Evolutionary conservation across 2,329 filamentous ascomycete species (phyloP), one percentile per base, ranked within the genome.

Genomic region (Emmonsia crescens): DNA sequence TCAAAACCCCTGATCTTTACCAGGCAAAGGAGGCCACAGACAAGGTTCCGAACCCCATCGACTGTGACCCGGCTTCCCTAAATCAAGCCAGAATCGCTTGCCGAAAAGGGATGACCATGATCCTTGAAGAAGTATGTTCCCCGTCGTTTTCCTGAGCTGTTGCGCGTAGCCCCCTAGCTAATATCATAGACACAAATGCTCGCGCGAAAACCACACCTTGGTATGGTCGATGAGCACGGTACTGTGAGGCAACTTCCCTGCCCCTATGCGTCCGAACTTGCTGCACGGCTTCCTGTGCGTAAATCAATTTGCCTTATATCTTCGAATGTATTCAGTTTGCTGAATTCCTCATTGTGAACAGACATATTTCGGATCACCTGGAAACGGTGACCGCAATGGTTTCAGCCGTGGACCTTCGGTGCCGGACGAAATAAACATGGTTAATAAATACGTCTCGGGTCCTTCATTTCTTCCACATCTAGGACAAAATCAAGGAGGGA

Each of bases 81-180:
- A 64, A 64, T n/a, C 33, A 52, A 57, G 63, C 61, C 21, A 51
- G 48, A 19, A 51, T 57, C 6, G 63, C 62, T 40, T 64, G 63
- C 27, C 49, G 63, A 33, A 64, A 60, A 46, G 61, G 61, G n/a
- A 64, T 64, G 63, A 64, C 63, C 10, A 51, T 60, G 12, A 62
- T 64, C n/a, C 61, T 64, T 55, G 59, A 64, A 49, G 63, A 63
- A 49, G 62, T 63, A 51, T 12, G n/a, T 14, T 16, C 29, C 40
- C 48, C 24, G 27, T 29, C n/a, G 21, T 36, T 24, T 33, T 27
- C 24, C 27, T 29, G 29, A 24, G 29, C 8, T 19, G 31, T 33
- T 40, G 9, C 51, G 29, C 12, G 52, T 42, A 9, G 10, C 24
- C 19, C 27, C 27, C 16, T 31, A 40, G 27, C 38, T 60, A 52